Percentiles rank a stretch among this genome's conserved stretches.
phyloP scores from a whole-genome alignment of 306 rosid species.

The Gastrolobium bilobum region DNA sequence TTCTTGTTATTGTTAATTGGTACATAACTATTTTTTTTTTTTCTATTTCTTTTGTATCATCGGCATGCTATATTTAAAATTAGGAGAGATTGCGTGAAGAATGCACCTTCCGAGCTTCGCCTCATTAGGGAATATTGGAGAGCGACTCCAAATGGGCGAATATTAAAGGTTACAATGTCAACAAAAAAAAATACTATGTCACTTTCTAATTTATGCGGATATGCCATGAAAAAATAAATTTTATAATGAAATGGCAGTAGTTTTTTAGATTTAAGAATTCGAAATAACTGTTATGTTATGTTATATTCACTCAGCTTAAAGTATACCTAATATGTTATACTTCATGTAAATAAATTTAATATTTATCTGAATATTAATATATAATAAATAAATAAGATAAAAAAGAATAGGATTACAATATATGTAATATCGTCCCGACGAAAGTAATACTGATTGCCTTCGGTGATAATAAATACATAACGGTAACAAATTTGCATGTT shows the following conservation, averaged over 20 bases:
- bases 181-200: conserved; percentile 23
- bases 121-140: conserved; percentile 40
- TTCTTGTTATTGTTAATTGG: conserved; percentile 28
- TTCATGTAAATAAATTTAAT: no score
- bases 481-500: no score
- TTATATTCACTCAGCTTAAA: background rate
- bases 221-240: background rate
- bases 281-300: background rate
- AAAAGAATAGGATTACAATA: no score
- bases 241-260: conserved; percentile 12
- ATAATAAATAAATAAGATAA: no score
- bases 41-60: conserved; percentile 9
- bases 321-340: background rate
- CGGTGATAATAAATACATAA: no score
- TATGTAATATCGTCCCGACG: no score
- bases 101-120: conserved; percentile 35
- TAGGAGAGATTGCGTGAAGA: conserved; percentile 30
- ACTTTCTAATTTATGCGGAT: background rate
- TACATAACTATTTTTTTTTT: background rate
- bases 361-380: no score
- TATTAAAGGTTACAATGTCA: conserved; percentile 17
- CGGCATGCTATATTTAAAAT: conserved; percentile 36
- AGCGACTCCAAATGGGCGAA: conserved; percentile 53
- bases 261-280: background rate
- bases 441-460: no score